Evolutionary conservation across 2,329 filamentous ascomycete species (phyloP), one percentile per base, ranked within the genome.

Genomic region (Colletotrichum lupini): DNA sequence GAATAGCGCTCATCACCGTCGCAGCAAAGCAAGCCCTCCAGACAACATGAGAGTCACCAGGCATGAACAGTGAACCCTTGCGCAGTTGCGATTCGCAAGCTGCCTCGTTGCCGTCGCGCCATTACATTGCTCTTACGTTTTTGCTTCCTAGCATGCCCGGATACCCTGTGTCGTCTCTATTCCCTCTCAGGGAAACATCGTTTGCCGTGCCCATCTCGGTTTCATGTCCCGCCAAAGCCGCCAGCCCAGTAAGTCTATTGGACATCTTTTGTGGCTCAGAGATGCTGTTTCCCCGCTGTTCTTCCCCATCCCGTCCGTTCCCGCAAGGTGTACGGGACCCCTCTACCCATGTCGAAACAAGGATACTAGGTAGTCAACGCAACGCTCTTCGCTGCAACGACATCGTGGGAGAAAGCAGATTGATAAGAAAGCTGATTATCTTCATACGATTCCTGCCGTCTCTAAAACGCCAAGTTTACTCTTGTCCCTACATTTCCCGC

Each of bases 371-470:
- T 68, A 16, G 5, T 14, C 14, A 14, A 19, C 42, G 30, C 16
- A 58, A 58, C 11, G 0, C 35, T n/a, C 37, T 56, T 53, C 57
- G 14, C 61, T n/a, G 46, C 55, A 24, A 28, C 24, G 2, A 53
- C 16, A 60, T 64, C 26, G 42, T 59, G 59, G 59, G 24, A 56
- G 37, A 42, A 14, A 35, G 32, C 9, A 42, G 37, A 42, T 42
- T 42, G 26, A n/a, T 63, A 52, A 67, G 53, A 37, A 62, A 62
- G 59, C 14, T 59, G 26, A 67, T 67, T 53, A 67, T 56, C 63
- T 35, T 3, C 16, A 42, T 42, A 8, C 37, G 0, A 28, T 53
- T 49, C 55, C 16, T 59, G 58, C 42, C 24, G 42, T 30, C 35
- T 46, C 37, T 16, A 16, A 68, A 53, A 72, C 49, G 52, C 64